A percentile compares a stretch with the other conserved stretches of the same genome.
phyloP scores from a whole-genome alignment of 73 alveolate genomes.

The Paramecium primaurelia region DNA sequence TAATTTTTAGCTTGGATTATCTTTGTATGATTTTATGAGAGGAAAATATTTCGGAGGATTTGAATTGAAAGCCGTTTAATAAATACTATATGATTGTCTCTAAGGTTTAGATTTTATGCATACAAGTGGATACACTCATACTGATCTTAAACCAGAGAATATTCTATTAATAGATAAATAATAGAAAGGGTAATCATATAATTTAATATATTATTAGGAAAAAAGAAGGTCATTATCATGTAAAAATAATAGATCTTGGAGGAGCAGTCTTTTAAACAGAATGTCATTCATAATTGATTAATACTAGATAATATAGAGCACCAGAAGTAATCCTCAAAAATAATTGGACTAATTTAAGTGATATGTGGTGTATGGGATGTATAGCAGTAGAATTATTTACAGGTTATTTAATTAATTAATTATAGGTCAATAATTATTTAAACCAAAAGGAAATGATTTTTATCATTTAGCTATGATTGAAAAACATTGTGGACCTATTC shows the following conservation, averaged over 20 bases:
- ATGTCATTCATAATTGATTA: constrained; percentile 73
- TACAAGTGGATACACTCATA: constrained; percentile 47
- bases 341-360: constrained; percentile 78
- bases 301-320: constrained; percentile 91
- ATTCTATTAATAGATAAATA: constrained; percentile 42
- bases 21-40: constrained; percentile 36
- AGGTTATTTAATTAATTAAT: constrained; percentile 69
- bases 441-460: constrained; percentile 85
- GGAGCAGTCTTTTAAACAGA: constrained; percentile 75
- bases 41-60: constrained; percentile 33
- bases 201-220: background rate
- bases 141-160: constrained; percentile 64
- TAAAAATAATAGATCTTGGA: constrained; percentile 92
- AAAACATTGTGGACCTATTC: constrained; percentile 89
- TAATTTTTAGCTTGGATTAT: constrained; percentile 43
- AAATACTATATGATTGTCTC: background rate
- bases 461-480: constrained; percentile 95
- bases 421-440: constrained; percentile 51
- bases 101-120: constrained; percentile 54
- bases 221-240: constrained; percentile 27
- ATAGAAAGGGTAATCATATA: background rate
- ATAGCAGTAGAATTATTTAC: constrained; percentile 83
- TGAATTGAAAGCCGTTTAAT: background rate
- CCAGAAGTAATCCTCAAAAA: constrained; percentile 90
- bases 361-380: constrained; percentile 94